A percentile compares a stretch with the other conserved stretches of the same genome.
phyloP scores from a whole-genome alignment of 192 early-diverging fungal genomes.

The Mortierella alpina region DNA sequence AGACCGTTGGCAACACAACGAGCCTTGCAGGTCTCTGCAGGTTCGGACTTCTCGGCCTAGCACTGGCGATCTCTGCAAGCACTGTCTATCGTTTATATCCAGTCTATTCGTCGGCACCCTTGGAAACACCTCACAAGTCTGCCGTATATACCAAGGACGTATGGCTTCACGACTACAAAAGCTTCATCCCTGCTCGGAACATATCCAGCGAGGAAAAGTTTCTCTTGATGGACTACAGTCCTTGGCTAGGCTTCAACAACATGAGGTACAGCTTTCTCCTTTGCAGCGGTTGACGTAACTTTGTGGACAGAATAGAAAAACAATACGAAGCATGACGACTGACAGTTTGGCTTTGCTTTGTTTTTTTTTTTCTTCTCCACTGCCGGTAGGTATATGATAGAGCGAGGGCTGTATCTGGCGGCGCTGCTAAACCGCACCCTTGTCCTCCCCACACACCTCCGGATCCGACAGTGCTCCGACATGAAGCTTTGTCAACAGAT shows the following conservation, averaged over 20 bases:
- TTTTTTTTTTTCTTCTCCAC: not conserved
- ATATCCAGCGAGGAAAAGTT: constrained; percentile 12
- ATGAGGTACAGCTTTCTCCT: constrained; percentile 12
- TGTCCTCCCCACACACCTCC: constrained; percentile 17
- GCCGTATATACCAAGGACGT: not conserved
- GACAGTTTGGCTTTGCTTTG: not conserved
- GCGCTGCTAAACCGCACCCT: constrained; percentile 29
- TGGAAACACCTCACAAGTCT: no score
- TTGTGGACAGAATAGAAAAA: not conserved
- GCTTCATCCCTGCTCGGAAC: not conserved
- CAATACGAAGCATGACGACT: not conserved
- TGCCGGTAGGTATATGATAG: constrained; percentile 25
- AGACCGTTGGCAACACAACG: no score
- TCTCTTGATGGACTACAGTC: constrained; percentile 39
- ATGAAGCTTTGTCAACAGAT: constrained; percentile 5
- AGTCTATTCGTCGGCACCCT: no score
- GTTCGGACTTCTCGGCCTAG: no score
- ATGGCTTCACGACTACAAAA: not conserved
- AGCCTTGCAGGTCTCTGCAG: no score
- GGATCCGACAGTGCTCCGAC: constrained; percentile 25
- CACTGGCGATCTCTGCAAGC: no score
- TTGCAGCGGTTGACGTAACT: not conserved
- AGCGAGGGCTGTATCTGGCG: constrained; percentile 22
- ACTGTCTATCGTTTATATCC: no score
- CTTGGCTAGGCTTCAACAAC: constrained; percentile 39